phyloP scores from a whole-genome alignment of 148 eudicot genomes.

The Euryodendron excelsum region DNA sequence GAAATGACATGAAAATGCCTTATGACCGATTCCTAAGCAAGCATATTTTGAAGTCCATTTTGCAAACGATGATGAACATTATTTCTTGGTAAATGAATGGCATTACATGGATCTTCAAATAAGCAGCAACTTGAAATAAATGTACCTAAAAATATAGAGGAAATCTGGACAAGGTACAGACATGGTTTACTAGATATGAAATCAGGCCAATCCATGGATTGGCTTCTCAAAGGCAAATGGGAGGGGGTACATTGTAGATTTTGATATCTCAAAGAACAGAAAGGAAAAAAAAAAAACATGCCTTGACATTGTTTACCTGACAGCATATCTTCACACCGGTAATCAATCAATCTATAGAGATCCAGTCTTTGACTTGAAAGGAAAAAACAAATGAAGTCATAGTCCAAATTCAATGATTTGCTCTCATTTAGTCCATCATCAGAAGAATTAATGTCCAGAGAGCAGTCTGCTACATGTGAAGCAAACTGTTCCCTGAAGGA shows the following conservation, averaged over 20 bases:
- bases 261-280: slow-evolving; percentile 8
- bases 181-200: no score
- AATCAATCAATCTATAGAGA: slow-evolving; percentile 82
- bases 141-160: no score
- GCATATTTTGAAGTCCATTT: no score
- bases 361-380: slow-evolving; percentile 73
- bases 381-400: slow-evolving; percentile 80
- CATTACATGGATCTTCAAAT: no score
- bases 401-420: slow-evolving; percentile 59
- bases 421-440: slow-evolving; percentile 32
- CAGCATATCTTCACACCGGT: slow-evolving; percentile 94
- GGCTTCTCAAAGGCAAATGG: slow-evolving; percentile 6
- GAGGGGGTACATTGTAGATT: background rate
- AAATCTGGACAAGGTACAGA: no score
- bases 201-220: background rate
- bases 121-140: no score
- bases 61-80: no score
- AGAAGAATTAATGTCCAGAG: slow-evolving; percentile 18
- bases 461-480: slow-evolving; percentile 31
- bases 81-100: no score
- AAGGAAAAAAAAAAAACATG: background rate
- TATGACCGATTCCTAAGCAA: no score
- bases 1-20: no score
- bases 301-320: slow-evolving; percentile 51
- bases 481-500: slow-evolving; percentile 55